These are phyloP conservation scores for Nepenthes mirabilis DNA, from an alignment of 148 eudicot genomes.

Conservation along the genomic window DNA sequence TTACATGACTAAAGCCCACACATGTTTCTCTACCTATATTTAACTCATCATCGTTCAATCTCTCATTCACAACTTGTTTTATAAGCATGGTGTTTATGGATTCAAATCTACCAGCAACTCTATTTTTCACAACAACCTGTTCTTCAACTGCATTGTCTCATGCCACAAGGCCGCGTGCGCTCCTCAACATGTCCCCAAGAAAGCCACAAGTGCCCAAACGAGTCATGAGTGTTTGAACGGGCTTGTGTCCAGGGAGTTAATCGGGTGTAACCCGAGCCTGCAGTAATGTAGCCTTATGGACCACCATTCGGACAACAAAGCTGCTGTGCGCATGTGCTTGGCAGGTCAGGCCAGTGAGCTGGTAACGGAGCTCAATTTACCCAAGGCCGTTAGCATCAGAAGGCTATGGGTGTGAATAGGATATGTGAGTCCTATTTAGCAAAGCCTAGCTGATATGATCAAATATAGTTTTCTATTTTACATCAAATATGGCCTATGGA, in stretches of 20 bases:
- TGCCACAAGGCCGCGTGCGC: background rate
- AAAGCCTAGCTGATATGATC: too few species aligned
- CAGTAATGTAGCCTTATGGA: constrained; percentile 49
- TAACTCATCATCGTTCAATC: too few species aligned
- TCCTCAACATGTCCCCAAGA: background rate
- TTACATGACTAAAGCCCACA: too few species aligned
- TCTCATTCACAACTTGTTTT: too few species aligned
- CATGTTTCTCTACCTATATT: too few species aligned
- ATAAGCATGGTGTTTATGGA: background rate
- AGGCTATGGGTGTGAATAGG: too few species aligned
- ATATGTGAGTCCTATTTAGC: too few species aligned
- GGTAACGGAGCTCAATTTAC: constrained; percentile 36
- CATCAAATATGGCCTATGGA: too few species aligned
- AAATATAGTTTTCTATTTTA: too few species aligned
- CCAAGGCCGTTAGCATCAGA: constrained; percentile 38
- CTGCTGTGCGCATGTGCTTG: constrained; percentile 71
- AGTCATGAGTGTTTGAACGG: constrained; percentile 50
- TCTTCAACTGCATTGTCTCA: background rate
- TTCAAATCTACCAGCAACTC: background rate
- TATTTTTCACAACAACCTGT: background rate
- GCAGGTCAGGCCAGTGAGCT: constrained; percentile 66
- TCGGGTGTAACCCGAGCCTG: constrained; percentile 51
- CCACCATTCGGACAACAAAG: constrained; percentile 67
- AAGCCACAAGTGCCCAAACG: constrained; percentile 43
- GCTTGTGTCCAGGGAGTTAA: constrained; percentile 59